Conservation (phyloP, 345 rosid genomes). For the Rhizophora mangle region DNA sequence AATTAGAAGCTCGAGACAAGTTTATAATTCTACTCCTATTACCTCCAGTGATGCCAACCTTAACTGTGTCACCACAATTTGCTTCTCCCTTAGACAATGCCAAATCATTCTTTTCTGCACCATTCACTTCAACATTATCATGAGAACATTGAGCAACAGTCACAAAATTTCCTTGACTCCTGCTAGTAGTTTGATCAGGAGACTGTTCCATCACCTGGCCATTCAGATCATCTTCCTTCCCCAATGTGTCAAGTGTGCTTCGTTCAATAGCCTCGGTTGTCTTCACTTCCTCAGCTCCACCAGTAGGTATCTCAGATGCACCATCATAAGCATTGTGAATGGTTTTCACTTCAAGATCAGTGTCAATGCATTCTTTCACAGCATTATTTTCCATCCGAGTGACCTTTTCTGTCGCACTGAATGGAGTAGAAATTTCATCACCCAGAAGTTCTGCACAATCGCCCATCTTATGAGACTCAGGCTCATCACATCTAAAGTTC, state of each 20-base stretch:
- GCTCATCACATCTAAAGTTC: conserved; percentile 21
- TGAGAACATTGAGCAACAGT: conserved; percentile 32
- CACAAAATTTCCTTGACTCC: conserved; percentile 35
- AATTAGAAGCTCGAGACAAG: conserved; percentile 45
- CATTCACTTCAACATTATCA: conserved; percentile 20
- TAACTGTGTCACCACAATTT: conserved; percentile 37
- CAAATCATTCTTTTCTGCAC: not conserved
- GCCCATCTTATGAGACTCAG: conserved; percentile 19
- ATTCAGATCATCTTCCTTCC: conserved; percentile 25
- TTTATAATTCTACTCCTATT: conserved; percentile 57
- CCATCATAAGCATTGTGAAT: conserved; percentile 22
- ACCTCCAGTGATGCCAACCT: conserved; percentile 42
- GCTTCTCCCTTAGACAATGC: conserved; percentile 34
- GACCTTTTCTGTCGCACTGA: conserved; percentile 29
- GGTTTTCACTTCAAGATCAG: conserved; percentile 19
- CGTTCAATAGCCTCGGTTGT: conserved; percentile 17
- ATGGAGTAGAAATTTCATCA: conserved; percentile 24
- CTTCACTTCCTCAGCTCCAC: conserved; percentile 26
- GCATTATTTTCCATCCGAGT: conserved; percentile 22
- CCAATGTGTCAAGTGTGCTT: conserved; percentile 25
- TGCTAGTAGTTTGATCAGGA: conserved; percentile 27
- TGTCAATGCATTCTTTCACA: conserved; percentile 21
- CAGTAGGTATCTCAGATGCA: conserved; percentile 26
- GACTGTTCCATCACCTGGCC: conserved; percentile 31
- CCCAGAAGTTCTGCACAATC: conserved; percentile 22